Evolutionary conservation across 257 asterid species (phyloP), one percentile per base, ranked within the genome.

Genomic region (Salvia rosmarinus): DNA sequence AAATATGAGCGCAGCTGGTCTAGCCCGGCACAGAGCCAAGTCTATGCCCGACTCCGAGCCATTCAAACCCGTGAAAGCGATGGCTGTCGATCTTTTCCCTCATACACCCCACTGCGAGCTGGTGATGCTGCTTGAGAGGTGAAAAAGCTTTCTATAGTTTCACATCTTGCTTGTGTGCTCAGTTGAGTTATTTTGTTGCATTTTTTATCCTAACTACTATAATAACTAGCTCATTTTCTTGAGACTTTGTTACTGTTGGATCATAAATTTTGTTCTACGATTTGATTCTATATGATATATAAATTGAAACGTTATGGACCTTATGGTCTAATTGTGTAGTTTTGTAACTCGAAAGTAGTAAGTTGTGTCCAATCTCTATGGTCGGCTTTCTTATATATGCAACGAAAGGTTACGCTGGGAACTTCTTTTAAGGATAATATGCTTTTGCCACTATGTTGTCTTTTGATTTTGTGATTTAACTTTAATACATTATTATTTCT

Each of bases 41-140:
- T 95, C 99, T 16, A 95, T 95, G 98, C 98, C 99, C 40, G 51
- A 32, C 42, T 95, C 99, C 0, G 98, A 91, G 85, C 99, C 97
- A 19, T 95, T 95, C 68, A 84, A 70, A 32, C 99, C 98, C 14
- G 66, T 95, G 76, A 91, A 85, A 83, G 89, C 98, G 69, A 83
- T 88, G 92, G 99, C 97, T 6, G 96, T 95, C 6, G 99, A 95
- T 82, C 94, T 95, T 58, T 95, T 95, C 42, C 98, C 99, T 10
- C 99, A 95, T 75, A 85, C 99, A 42, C 90, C 90, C 14, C 99
- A 95, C 72, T 91, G 99, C 55, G 98, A 95, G 68, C 82, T 88
- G 43, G 97, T 95, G 66, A 91, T 95, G 97, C 99, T 91, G 75
- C 89, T 95, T 14, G 97, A 95, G 86, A 86, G 99, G 95, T 95